phyloP scores from a whole-genome alignment of 768 basidiomycete genomes.

The Cystofilobasidium ferigula region DNA sequence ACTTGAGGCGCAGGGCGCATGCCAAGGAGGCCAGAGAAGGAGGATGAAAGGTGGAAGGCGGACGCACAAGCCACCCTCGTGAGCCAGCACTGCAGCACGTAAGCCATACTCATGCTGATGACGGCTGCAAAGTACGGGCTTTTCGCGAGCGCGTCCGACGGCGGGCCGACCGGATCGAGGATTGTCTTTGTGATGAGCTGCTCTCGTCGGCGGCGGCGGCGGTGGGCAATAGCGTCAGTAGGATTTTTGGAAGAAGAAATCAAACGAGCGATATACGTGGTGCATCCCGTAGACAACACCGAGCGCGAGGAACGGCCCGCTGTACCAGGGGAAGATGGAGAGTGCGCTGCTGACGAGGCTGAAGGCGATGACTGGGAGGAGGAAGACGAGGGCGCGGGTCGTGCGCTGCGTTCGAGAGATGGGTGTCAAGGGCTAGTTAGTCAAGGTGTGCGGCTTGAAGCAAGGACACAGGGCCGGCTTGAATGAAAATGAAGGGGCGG shows the following conservation, averaged over 20 bases:
- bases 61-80: constrained; percentile 9
- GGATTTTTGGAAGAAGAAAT: not conserved
- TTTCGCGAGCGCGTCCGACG: constrained; percentile 67
- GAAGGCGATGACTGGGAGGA: constrained; percentile 65
- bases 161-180: constrained; percentile 67
- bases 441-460: not conserved
- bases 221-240: not conserved
- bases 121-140: constrained; percentile 92
- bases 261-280: constrained; percentile 50
- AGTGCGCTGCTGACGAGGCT: constrained; percentile 75
- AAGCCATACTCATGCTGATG: constrained; percentile 44
- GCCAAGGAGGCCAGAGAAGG: not conserved
- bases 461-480: too few relatives aligned
- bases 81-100: constrained; percentile 13
- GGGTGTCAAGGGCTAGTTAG: not conserved
- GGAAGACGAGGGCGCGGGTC: constrained; percentile 67
- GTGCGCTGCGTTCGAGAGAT: constrained; percentile 48
- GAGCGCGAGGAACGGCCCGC: constrained; percentile 65
- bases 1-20: not conserved
- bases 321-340: constrained; percentile 78
- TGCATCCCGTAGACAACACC: constrained; percentile 90
- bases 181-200: constrained; percentile 76
- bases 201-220: not conserved
- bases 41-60: too few relatives aligned
- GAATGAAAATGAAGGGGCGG: not conserved